phyloP scores from a whole-genome alignment of 768 basidiomycete genomes.

The Tephrocybe sp. region DNA sequence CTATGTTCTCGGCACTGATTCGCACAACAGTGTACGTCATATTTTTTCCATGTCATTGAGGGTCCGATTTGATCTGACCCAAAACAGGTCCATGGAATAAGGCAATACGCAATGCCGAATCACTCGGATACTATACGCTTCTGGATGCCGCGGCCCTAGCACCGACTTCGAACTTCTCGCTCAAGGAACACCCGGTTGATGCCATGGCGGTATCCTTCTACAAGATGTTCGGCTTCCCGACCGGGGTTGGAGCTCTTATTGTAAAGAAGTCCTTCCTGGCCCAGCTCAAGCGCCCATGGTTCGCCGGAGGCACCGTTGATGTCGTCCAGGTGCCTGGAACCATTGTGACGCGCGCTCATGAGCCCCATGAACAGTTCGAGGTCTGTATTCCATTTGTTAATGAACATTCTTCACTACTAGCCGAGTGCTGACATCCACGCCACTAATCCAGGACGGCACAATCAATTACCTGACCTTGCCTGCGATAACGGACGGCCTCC shows the following conservation, averaged over 20 bases:
- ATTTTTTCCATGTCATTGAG: neutral
- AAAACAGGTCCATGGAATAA: neutral
- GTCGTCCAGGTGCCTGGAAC: conserved; percentile 80
- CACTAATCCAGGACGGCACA: conserved; percentile 65
- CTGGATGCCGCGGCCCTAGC: conserved; percentile 82
- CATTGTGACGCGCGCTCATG: conserved; percentile 56
- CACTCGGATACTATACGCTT: conserved; percentile 71
- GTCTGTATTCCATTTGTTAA: conserved; percentile 33
- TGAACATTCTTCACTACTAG: neutral
- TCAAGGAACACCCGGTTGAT: conserved; percentile 67
- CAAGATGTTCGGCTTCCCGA: conserved; percentile 89
- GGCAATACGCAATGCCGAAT: conserved; percentile 39
- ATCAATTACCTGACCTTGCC: conserved; percentile 78
- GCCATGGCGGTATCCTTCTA: conserved; percentile 85
- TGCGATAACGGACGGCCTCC: conserved; percentile 76
- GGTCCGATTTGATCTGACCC: neutral
- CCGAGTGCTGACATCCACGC: neutral
- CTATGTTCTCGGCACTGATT: conserved; percentile 72
- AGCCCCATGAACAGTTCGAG: conserved; percentile 76
- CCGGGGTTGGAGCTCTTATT: conserved; percentile 77
- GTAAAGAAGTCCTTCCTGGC: conserved; percentile 67
- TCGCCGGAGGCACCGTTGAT: conserved; percentile 79
- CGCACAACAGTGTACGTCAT: conserved; percentile 70
- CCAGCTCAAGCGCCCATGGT: conserved; percentile 72
- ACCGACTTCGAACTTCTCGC: conserved; percentile 65